Conservation (phyloP, 2,329 filamentous ascomycete species). For the Lojkania enalia region DNA sequence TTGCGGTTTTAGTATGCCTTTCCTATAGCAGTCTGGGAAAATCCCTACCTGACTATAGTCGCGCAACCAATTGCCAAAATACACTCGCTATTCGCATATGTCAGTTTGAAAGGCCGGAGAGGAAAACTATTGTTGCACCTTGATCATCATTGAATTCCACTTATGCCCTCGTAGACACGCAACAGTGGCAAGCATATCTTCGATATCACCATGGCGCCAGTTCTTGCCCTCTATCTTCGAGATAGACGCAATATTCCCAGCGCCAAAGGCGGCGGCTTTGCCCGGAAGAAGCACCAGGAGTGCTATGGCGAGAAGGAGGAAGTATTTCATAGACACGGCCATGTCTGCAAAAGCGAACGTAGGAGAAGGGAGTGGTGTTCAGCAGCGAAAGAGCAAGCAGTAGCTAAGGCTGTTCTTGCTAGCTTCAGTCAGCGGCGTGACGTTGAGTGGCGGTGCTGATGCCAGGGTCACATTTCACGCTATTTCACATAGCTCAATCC, state of each 20-base stretch:
- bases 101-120: constrained; percentile 17
- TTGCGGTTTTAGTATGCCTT: constrained; percentile 48
- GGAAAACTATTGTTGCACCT: constrained; percentile 24
- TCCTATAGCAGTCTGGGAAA: constrained; percentile 42
- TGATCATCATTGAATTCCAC: constrained; percentile 52
- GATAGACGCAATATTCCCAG: constrained; percentile 50
- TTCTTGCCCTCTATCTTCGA: constrained; percentile 51
- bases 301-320: constrained; percentile 42
- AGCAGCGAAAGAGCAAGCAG: too few species aligned
- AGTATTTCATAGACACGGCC: constrained; percentile 37
- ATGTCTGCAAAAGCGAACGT: constrained; percentile 20
- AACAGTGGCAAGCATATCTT: constrained; percentile 55
- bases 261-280: constrained; percentile 50
- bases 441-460: too few species aligned
- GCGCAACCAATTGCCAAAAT: constrained; percentile 53
- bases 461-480: too few species aligned
- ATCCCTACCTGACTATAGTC: constrained; percentile 59
- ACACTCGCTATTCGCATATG: constrained; percentile 36
- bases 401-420: too few species aligned
- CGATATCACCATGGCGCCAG: constrained; percentile 58
- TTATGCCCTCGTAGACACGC: constrained; percentile 50
- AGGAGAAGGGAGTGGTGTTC: not conserved
- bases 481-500: too few species aligned
- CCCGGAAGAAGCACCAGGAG: constrained; percentile 42
- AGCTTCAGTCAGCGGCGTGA: too few species aligned